Conservation (phyloP, 1,139 yeast genomes). For the Blastobotrys indianensis region DNA sequence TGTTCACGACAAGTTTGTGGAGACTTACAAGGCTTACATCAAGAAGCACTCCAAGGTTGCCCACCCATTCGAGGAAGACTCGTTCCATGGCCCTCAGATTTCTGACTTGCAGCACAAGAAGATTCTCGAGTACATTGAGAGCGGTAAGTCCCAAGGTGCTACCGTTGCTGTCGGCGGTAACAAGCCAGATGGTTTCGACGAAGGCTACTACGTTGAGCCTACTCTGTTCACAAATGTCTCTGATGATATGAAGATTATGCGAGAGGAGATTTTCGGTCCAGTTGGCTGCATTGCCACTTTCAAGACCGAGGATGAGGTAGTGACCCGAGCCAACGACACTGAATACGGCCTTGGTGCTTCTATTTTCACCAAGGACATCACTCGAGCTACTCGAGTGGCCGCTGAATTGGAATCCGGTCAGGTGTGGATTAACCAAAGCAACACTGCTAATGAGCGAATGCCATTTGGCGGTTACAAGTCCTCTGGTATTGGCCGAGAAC, state of each 20-base stretch:
- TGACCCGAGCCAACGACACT: slow-evolving; percentile 64
- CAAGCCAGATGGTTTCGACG: slow-evolving; percentile 75
- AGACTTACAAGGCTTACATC: slow-evolving; percentile 50
- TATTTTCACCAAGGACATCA: slow-evolving; percentile 58
- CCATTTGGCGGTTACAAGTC: slow-evolving; percentile 81
- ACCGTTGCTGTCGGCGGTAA: slow-evolving; percentile 71
- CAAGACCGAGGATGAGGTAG: slow-evolving; percentile 62
- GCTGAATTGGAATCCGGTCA: slow-evolving; percentile 67
- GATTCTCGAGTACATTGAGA: slow-evolving; percentile 64
- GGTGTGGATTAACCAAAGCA: slow-evolving; percentile 75
- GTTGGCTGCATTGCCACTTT: slow-evolving; percentile 69
- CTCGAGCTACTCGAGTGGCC: slow-evolving; percentile 54
- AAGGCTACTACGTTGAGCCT: slow-evolving; percentile 61
- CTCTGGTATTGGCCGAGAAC: slow-evolving; percentile 90
- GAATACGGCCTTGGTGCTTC: slow-evolving; percentile 81
- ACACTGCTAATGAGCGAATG: slow-evolving; percentile 73
- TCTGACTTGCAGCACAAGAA: slow-evolving; percentile 69
- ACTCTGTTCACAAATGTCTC: slow-evolving; percentile 62
- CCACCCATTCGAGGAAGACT: slow-evolving; percentile 63
- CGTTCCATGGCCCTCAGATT: slow-evolving; percentile 84
- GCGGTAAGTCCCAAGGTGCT: slow-evolving; percentile 74
- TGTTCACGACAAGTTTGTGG: slow-evolving; percentile 59
- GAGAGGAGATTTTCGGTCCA: slow-evolving; percentile 84
- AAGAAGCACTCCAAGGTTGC: slow-evolving; percentile 59
- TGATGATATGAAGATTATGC: slow-evolving; percentile 56